A percentile compares a stretch with the other conserved stretches of the same genome.
These are phyloP conservation scores for Phytophthora meadii DNA, from an alignment of 352 stramenopile species.

Conservation along the genomic window DNA sequence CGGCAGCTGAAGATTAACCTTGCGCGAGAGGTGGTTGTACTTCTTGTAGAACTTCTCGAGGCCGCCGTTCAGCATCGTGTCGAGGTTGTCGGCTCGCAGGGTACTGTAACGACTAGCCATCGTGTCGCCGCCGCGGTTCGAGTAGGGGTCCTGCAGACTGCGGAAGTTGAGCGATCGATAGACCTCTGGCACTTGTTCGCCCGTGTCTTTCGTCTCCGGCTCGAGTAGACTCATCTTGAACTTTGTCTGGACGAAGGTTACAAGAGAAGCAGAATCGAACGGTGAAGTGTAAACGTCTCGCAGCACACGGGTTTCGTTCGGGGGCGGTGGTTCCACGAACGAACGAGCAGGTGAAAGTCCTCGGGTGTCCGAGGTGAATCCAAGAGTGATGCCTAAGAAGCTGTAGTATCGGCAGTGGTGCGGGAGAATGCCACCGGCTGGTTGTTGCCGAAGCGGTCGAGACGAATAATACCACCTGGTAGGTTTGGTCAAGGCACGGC, in stretches of 20 bases:
- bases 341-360: background rate
- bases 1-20: conserved; percentile 55
- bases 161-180: conserved; percentile 75
- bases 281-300: background rate
- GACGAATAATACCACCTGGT: too few relatives aligned
- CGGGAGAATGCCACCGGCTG: too few relatives aligned
- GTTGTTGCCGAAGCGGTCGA: too few relatives aligned
- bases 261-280: background rate
- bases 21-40: conserved; percentile 74
- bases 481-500: too few relatives aligned
- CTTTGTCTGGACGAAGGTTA: background rate
- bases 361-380: background rate
- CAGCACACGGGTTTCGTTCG: background rate
- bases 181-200: conserved; percentile 19
- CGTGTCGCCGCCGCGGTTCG: conserved; percentile 35
- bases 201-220: background rate
- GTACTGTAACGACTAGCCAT: conserved; percentile 47
- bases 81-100: conserved; percentile 70
- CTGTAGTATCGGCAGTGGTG: background rate
- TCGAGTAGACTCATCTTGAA: background rate
- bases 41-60: conserved; percentile 88
- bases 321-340: background rate
- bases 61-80: conserved; percentile 68
- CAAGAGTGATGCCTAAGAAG: background rate
- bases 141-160: conserved; percentile 79